Conservation (phyloP, 2,329 filamentous ascomycete genomes). For the Bipolaris zeicola region DNA sequence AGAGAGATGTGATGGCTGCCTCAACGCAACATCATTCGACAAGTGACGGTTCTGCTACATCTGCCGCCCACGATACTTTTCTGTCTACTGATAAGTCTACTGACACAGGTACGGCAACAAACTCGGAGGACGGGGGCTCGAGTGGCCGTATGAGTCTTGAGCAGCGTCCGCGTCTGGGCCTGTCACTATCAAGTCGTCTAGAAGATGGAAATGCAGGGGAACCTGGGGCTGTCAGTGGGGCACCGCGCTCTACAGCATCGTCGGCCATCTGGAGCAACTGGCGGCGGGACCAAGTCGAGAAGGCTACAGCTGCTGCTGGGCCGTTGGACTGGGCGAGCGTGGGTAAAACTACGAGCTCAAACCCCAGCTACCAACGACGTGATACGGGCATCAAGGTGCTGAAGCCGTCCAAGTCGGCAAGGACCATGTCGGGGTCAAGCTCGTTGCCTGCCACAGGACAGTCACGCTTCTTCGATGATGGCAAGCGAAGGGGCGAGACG, state of each 20-base stretch:
- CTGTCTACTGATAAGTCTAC: conserved; percentile 17
- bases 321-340: conserved; percentile 62
- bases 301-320: conserved; percentile 27
- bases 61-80: conserved; percentile 10
- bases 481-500: conserved; percentile 44
- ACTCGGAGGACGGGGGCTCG: conserved; percentile 40
- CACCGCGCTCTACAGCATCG: conserved; percentile 40
- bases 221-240: conserved; percentile 21
- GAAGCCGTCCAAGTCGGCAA: conserved; percentile 72
- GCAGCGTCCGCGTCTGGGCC: conserved; percentile 33
- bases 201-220: conserved; percentile 32
- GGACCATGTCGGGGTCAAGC: conserved; percentile 51
- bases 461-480: conserved; percentile 58
- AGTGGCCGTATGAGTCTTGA: conserved; percentile 39
- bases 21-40: conserved; percentile 5
- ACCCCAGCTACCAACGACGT: conserved; percentile 69
- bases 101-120: conserved; percentile 18
- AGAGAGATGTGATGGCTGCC: conserved; percentile 1
- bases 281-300: conserved; percentile 51
- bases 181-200: conserved; percentile 24
- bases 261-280: conserved; percentile 57
- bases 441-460: conserved; percentile 42
- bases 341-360: conserved; percentile 60
- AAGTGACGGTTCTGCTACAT: conserved; percentile 8
- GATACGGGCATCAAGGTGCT: conserved; percentile 88